phyloP scores from a whole-genome alignment of 148 eudicot species.

The Vaccinium corymbosum region DNA sequence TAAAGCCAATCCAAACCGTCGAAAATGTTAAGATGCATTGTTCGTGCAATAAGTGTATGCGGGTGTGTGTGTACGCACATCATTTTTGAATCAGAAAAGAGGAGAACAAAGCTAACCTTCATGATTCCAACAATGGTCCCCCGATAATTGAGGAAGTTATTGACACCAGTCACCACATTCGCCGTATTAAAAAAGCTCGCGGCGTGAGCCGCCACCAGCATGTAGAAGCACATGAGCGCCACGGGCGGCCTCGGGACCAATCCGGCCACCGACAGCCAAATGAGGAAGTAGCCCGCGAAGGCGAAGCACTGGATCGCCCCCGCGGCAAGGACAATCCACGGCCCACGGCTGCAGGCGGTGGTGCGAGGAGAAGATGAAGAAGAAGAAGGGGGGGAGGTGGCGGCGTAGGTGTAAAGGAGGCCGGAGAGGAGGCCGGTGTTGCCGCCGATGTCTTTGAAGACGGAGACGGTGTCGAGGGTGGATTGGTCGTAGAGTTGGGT shows the following conservation, averaged over 20 bases:
- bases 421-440: conserved; percentile 71
- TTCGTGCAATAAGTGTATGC: too few species aligned
- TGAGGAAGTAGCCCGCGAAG: conserved; percentile 63
- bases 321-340: conserved; percentile 61
- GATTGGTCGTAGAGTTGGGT: conserved; percentile 66
- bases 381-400: too few species aligned
- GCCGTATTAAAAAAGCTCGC: conserved; percentile 88
- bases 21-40: too few species aligned
- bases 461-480: conserved; percentile 81
- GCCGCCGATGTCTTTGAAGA: conserved; percentile 93
- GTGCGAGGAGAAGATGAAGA: too few species aligned
- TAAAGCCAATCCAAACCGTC: too few species aligned
- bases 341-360: conserved; percentile 14
- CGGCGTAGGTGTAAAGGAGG: conserved; percentile 18
- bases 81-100: neutral
- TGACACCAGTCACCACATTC: conserved; percentile 76
- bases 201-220: conserved; percentile 79
- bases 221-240: conserved; percentile 54
- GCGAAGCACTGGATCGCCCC: conserved; percentile 76
- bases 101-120: conserved; percentile 52
- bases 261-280: conserved; percentile 76
- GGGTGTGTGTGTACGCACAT: too few species aligned
- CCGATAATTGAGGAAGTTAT: conserved; percentile 64
- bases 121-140: conserved; percentile 89
- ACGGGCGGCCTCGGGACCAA: conserved; percentile 44